A percentile compares a stretch with the other conserved stretches of the same genome.
phyloP scores from a whole-genome alignment of 148 eudicot species.

The Rhododendron kiyosumense region DNA sequence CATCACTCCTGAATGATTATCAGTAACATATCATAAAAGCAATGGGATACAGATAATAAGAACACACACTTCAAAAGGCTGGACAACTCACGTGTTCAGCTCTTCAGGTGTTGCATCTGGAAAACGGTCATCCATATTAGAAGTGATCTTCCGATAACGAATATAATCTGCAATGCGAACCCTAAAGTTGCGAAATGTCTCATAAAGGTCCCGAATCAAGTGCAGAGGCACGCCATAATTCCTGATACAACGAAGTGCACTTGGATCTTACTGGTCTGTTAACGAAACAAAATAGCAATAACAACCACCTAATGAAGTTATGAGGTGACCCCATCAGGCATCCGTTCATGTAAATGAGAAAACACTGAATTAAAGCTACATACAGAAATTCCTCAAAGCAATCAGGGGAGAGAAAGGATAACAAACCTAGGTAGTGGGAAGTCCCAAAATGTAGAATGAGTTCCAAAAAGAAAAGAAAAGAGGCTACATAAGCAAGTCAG shows the following conservation, averaged over 20 bases:
- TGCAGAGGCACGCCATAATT: constrained; percentile 97
- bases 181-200: constrained; percentile 94
- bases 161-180: constrained; percentile 92
- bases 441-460: background rate
- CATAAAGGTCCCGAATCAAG: constrained; percentile 95
- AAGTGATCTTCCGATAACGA: constrained; percentile 92
- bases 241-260: constrained; percentile 26
- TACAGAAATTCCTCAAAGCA: background rate
- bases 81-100: constrained; percentile 52
- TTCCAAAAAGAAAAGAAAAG: too few relatives aligned
- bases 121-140: constrained; percentile 98
- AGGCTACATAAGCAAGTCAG: background rate
- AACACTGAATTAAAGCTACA: background rate
- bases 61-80: background rate
- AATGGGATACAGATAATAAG: background rate
- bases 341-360: background rate
- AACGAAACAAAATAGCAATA: background rate
- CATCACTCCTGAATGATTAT: constrained; percentile 68
- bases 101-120: constrained; percentile 98
- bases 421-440: background rate
- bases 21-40: constrained; percentile 17
- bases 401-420: background rate
- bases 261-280: background rate
- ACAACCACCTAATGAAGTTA: background rate
- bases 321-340: background rate